Evolutionary conservation across 2,329 filamentous ascomycete species (phyloP).

Genomic region (Neophaeococcomyces aloes): DNA sequence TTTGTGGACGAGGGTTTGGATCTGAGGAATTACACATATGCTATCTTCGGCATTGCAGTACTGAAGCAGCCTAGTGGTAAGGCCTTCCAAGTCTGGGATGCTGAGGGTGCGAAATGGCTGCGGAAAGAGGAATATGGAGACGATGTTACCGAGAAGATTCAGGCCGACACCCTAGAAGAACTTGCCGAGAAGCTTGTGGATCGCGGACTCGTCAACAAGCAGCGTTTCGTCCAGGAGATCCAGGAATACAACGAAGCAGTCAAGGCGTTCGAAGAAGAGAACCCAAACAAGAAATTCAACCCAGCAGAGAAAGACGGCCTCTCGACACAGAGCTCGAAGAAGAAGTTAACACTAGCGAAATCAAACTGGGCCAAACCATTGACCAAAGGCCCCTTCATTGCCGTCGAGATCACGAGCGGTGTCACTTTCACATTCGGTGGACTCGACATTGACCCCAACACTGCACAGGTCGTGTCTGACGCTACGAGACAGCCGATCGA

Average conservation of each 20-base stretch:
- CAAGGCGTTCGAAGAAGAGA: slow-evolving; percentile 35
- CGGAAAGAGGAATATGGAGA: slow-evolving; percentile 52
- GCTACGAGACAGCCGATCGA: slow-evolving; percentile 31
- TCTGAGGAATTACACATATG: slow-evolving; percentile 57
- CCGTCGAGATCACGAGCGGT: slow-evolving; percentile 54
- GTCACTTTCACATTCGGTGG: slow-evolving; percentile 62
- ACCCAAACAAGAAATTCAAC: slow-evolving; percentile 42
- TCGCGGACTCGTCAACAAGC: slow-evolving; percentile 38
- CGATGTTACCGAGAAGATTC: slow-evolving; percentile 46
- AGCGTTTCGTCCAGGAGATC: slow-evolving; percentile 43
- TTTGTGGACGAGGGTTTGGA: slow-evolving; percentile 60
- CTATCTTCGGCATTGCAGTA: slow-evolving; percentile 53
- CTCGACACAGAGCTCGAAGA: slow-evolving; percentile 45
- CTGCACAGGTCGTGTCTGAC: slow-evolving; percentile 42
- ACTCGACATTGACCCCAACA: slow-evolving; percentile 45
- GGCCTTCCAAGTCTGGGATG: slow-evolving; percentile 58
- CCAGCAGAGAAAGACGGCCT: slow-evolving; percentile 52
- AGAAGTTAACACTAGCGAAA: slow-evolving; percentile 43
- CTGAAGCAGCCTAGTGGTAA: slow-evolving; percentile 47
- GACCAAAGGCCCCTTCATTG: slow-evolving; percentile 47
- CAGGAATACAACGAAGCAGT: slow-evolving; percentile 50
- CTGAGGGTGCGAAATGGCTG: slow-evolving; percentile 42
- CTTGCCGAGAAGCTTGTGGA: slow-evolving; percentile 42
- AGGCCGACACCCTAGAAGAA: slow-evolving; percentile 42
- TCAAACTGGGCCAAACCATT: slow-evolving; percentile 57